Evolutionary conservation across 768 basidiomycete species (phyloP), one percentile per base, ranked within the genome.

Genomic region (Lactifluus echinatus): DNA sequence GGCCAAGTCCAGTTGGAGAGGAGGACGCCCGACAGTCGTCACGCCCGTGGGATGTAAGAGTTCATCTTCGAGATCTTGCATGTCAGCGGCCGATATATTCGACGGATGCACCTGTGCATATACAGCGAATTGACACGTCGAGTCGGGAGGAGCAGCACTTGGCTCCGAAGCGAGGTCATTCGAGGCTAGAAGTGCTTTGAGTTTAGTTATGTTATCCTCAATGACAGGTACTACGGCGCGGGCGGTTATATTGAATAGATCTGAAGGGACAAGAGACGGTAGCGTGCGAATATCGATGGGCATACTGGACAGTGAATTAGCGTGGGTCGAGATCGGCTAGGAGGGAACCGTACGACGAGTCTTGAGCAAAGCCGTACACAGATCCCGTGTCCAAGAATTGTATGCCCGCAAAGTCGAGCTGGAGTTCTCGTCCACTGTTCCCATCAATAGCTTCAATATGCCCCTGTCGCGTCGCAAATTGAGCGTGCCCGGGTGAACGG

Each of bases 1-100:
- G 7, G 93, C 72, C 8, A 82, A 87, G 50, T 78, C 79, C 43
- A 90, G 65, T 2, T 73, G 73, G 52, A 89, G 67, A 33, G 77
- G 79, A 2, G 87, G 86, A 0, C 79, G 68, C 2, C 69, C 66
- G 8, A 79, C 73, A 0, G 85, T 88, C 66, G 78, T 75, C 57
- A 82, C 76, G 2, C 89, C 89, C 0, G 87, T 87, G 8, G 89
- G 89, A 21, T 77, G 77, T 57, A 85, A 81, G 11, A 85, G 74
- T 66, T 92, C 89, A 28, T 79, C 76, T 67, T 92, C 89, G 1
- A 89, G 69, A 46, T 88, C 87, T 29, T 74, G 71, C 80, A 92
- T 84, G 34, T 79, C 72, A 28, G 71, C 57, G 47, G 75, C 74
- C 0, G 85, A 74, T 26, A 89, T 66, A 15, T 69, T 60, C 4